Percentiles rank a stretch among this genome's conserved stretches.
phyloP scores from a whole-genome alignment of 345 rosid genomes.

The Odontarrhena argentea region DNA sequence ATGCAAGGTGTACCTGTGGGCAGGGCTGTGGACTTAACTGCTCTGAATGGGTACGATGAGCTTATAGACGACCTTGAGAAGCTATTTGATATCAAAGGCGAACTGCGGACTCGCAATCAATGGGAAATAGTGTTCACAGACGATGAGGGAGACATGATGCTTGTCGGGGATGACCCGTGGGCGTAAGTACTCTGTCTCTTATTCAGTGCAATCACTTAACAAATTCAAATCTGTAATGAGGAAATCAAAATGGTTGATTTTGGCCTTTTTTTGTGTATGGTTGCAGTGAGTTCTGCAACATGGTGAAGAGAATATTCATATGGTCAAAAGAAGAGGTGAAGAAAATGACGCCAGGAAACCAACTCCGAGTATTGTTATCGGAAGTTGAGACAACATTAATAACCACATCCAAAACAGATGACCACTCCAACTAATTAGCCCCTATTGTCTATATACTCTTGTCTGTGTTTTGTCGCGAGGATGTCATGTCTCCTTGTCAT shows the following conservation, averaged over 20 bases:
- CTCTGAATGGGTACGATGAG: slow-evolving; percentile 63
- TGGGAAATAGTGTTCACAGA: slow-evolving; percentile 92
- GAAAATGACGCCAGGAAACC: slow-evolving; percentile 60
- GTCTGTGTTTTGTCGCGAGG: slow-evolving; percentile 13
- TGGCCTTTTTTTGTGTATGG: not conserved
- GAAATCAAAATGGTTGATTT: not conserved
- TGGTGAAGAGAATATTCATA: slow-evolving; percentile 85
- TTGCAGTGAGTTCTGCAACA: slow-evolving; percentile 86
- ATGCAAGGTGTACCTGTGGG: slow-evolving; percentile 93
- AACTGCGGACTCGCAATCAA: slow-evolving; percentile 58
- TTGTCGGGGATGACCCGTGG: slow-evolving; percentile 97
- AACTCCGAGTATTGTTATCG: slow-evolving; percentile 50
- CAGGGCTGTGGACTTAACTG: slow-evolving; percentile 79
- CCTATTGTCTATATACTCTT: slow-evolving; percentile 14
- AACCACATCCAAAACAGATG: slow-evolving; percentile 33
- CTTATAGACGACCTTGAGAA: slow-evolving; percentile 75
- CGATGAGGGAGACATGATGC: slow-evolving; percentile 96
- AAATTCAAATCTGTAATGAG: slow-evolving; percentile 1
- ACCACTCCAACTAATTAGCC: slow-evolving; percentile 22
- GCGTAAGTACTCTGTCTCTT: slow-evolving; percentile 54
- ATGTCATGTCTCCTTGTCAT: slow-evolving; percentile 7
- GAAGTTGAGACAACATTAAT: slow-evolving; percentile 62
- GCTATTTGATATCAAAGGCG: slow-evolving; percentile 78
- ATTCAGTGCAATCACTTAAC: not conserved
- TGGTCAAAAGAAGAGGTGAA: slow-evolving; percentile 80